Base-by-base conservation (phyloP, 371 early-diverging fungal genomes). In the Blastocladiella emersonii region DNA sequence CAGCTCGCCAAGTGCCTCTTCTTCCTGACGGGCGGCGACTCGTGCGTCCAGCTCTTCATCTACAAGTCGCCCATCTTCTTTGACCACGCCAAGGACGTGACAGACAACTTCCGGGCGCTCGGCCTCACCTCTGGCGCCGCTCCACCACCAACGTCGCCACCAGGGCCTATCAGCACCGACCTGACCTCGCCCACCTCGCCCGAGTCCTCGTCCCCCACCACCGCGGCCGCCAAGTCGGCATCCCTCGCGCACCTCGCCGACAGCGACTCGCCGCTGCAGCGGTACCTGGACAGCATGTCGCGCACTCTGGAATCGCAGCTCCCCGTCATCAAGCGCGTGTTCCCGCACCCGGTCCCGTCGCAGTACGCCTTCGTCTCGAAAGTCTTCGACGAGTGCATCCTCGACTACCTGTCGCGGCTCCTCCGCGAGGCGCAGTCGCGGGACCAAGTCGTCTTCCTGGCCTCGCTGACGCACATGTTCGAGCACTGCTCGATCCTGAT, bases 1-100 rank as follows among this genome's bases (percentile, higher is more conserved):
- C 78, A 78, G 65, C 72, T 62, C 21, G 56, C 45, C 17, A 53
- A 44, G 34, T 10, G 43, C 35, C 61, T 57, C 21, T 23, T 63
- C 34, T 34, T 25, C 27, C 81, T 92, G 45, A 88, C 89, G 73
- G 91, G 89, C 45, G 92, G 91, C 17, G 72, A 70, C 48, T 78
- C 84, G 10, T 86, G 86, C 69, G 84, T 88, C 51, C 86, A 88
- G 65, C 80, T 87, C 1, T 92, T 85, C 70, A 81, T 90, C 53
- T 87, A 90, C 45, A 92, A 90, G 67, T 86, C 88, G 64, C 87
- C 85, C 36, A 82, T 92, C 36, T 92, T 92, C 64, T 92, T 84
- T 69, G 92, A 90, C 69, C 69, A 68, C 36, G 78, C 78, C 12
- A 80, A 76, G 48, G 76, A 78, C 57, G 77, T 82, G 21, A 74